Percentiles rank a stretch among this genome's conserved stretches.
These are phyloP conservation scores for Phanerodontia chrysosporium DNA, from an alignment of 768 basidiomycete genomes.

Conservation along the genomic window DNA sequence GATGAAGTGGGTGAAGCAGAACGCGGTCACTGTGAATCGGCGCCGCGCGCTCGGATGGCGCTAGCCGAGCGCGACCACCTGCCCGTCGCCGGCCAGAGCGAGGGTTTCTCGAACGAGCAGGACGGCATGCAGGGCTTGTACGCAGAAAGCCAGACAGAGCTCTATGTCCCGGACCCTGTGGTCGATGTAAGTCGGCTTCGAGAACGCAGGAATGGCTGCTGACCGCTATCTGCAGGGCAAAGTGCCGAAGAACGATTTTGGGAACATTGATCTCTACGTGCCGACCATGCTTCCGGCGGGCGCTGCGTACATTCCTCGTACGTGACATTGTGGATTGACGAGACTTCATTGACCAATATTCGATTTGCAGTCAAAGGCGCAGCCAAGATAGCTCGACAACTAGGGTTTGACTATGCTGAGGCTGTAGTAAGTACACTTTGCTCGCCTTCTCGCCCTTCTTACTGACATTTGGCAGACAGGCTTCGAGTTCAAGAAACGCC, in stretches of 20 bases:
- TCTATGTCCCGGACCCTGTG: constrained; percentile 76
- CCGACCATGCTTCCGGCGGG: constrained; percentile 92
- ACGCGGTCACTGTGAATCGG: constrained; percentile 75
- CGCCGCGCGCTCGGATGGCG: constrained; percentile 65
- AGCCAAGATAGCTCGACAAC: constrained; percentile 81
- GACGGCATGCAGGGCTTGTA: constrained; percentile 87
- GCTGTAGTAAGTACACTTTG: constrained; percentile 71
- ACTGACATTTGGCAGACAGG: constrained; percentile 60
- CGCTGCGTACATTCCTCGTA: constrained; percentile 86
- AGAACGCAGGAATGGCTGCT: not conserved
- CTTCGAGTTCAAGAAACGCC: constrained; percentile 93
- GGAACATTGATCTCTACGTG: constrained; percentile 94
- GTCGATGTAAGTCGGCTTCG: constrained; percentile 56
- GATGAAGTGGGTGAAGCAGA: constrained; percentile 84
- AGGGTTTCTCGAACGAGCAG: constrained; percentile 32
- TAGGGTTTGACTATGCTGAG: constrained; percentile 90
- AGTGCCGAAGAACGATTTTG: constrained; percentile 93
- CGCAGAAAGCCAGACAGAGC: constrained; percentile 77
- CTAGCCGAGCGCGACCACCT: constrained; percentile 34
- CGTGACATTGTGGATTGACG: constrained; percentile 29
- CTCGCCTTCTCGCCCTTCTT: not conserved
- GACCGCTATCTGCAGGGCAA: constrained; percentile 55
- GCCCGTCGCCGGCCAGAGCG: constrained; percentile 30
- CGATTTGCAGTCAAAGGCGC: constrained; percentile 54
- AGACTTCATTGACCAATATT: not conserved